Base-by-base conservation (phyloP, 2,329 filamentous ascomycete genomes). In the Akanthomyces lecanii region DNA sequence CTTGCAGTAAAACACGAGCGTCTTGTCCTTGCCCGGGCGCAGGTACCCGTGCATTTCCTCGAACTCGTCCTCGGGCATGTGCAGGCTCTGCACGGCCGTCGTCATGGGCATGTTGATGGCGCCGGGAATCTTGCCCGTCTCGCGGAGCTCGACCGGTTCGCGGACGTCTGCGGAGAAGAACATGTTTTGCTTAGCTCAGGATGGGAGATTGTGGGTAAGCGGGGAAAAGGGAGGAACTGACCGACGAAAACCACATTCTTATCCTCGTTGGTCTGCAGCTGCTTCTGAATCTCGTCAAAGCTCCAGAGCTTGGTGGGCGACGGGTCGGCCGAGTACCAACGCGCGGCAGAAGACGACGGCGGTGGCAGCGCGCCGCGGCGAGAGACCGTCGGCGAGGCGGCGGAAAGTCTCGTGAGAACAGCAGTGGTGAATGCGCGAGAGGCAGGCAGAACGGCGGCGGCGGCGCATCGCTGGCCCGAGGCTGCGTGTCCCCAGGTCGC, bases 1-100 rank as follows among this genome's bases (percentile, higher is more conserved):
- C 78, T 92, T 96, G 78, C 95, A 99, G 76, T 97, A 98, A 71
- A 98, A 95, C 4, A 98, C 82, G 16, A 97, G 74, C 67, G 85
- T 80, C 38, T 75, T 73, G 51, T 85, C 80, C 64, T 78, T 79
- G 2, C 70, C 69, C 0, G 82, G 93, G 65, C 91, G 89, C 64
- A 82, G 77, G 71, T 90, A 96, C 4, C 92, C 93, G 75, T 92
- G 93, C 18, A 88, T 79, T 65, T 92, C 90, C 72, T 90, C 84
- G 72, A 98, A 98, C 66, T 97, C 92, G 14, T 91, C 89, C 0
- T 82, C 80, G 0, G 81, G 74, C 8, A 97, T 82, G 74, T 92
- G 89, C 70, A 96, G 87, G 64, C 89, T 89, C 74, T 97, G 92
- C 1, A 92, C 88, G 48, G 87, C 82, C 6, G 87, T 89, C 8